phyloP scores from a whole-genome alignment of 2,329 filamentous ascomycete species.

The Knufia petricola region DNA sequence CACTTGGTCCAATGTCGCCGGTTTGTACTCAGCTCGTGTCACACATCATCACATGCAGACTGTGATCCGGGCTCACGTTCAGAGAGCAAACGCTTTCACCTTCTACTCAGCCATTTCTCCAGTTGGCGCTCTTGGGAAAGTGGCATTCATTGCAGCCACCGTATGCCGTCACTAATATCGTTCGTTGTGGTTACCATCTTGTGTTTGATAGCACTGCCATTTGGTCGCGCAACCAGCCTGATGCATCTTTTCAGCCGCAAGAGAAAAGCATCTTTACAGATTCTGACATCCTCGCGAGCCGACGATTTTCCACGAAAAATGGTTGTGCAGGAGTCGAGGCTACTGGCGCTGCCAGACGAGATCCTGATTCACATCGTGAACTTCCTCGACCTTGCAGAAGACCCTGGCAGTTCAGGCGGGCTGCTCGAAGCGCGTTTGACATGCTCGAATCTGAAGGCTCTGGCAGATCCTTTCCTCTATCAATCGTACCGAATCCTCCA shows the following conservation, averaged over 20 bases:
- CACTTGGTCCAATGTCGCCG: no score
- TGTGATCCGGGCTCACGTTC: no score
- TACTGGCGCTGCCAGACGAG: constrained; percentile 20
- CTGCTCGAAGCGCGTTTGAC: constrained; percentile 14
- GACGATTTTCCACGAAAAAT: background rate
- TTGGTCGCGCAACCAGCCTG: background rate
- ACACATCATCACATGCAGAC: no score
- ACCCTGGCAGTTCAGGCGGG: background rate
- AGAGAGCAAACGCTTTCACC: no score
- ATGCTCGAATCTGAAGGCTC: constrained; percentile 18
- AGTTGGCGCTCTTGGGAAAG: no score
- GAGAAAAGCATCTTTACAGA: background rate
- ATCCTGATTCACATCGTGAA: constrained; percentile 20
- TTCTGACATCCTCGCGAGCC: background rate
- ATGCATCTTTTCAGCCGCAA: background rate
- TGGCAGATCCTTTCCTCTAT: constrained; percentile 21
- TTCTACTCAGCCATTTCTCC: no score
- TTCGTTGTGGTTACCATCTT: background rate
- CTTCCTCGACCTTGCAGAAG: constrained; percentile 14
- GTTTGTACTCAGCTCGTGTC: no score
- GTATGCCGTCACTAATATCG: background rate
- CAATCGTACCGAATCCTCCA: constrained; percentile 16
- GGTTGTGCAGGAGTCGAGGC: background rate
- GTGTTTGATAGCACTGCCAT: background rate
- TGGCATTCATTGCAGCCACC: no score